Conservation (phyloP, 2,329 filamentous ascomycete genomes). For the Neurospora crassa region DNA sequence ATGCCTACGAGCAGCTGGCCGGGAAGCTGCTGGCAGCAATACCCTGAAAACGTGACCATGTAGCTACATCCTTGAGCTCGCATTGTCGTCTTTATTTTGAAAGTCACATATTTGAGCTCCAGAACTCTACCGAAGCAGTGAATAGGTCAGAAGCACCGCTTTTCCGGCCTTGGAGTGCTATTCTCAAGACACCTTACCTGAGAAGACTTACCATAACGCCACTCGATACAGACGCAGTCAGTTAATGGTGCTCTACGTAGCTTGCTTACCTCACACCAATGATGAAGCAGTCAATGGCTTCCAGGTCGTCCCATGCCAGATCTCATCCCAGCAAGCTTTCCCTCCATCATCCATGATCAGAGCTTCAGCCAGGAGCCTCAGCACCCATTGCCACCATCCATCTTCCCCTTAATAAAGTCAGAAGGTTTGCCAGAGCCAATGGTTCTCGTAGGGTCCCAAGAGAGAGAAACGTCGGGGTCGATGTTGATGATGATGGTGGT, state of each 20-base stretch:
- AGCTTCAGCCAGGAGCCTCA: not conserved
- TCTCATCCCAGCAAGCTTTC: not conserved
- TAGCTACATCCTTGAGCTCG: not conserved
- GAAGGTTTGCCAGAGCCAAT: not conserved
- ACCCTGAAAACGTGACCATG: not conserved
- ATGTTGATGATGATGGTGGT: slow-evolving; percentile 7
- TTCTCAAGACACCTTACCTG: not conserved
- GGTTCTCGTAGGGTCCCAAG: not conserved
- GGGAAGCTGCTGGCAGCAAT: not conserved
- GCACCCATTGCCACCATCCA: not conserved
- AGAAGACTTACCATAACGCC: not conserved
- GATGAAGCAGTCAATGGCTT: not conserved
- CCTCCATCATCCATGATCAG: not conserved
- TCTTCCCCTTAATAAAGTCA: not conserved
- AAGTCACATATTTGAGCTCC: not conserved
- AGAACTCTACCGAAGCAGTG: not conserved
- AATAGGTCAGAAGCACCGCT: not conserved
- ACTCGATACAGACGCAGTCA: not conserved
- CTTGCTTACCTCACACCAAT: not conserved
- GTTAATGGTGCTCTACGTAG: not conserved
- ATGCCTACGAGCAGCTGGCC: not conserved
- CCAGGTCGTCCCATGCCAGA: not conserved
- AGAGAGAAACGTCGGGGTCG: slow-evolving; percentile 9
- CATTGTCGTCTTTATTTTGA: not conserved
- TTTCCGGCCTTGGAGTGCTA: not conserved